Percentiles rank a stretch among this genome's conserved stretches.
Evolutionary conservation across 78 protist genomes (phyloP).

Genomic region (Mastigamoeba balamuthi): DNA sequence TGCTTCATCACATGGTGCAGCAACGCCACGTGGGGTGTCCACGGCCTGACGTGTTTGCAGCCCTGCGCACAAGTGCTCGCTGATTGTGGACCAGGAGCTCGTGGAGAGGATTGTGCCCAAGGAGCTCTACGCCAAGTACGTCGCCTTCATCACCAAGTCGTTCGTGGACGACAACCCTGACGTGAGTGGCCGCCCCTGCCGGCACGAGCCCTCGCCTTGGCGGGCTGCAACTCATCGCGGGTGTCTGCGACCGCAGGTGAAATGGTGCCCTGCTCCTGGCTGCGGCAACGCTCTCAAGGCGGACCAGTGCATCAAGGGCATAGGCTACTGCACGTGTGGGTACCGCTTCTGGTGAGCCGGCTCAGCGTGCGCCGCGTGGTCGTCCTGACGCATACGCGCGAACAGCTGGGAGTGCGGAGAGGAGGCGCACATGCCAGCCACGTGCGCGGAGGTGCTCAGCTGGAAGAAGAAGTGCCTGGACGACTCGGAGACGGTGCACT

Average conservation of each 20-base stretch:
- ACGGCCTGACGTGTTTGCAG: neutral
- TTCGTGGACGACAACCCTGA: neutral
- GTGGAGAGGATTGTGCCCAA: neutral
- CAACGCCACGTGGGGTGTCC: neutral
- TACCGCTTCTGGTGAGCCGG: neutral
- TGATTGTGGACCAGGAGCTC: neutral
- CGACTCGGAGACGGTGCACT: neutral
- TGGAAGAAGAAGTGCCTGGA: slow-evolving; percentile 1
- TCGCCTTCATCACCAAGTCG: neutral
- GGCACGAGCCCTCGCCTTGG: no score
- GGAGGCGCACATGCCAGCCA: neutral
- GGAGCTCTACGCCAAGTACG: neutral
- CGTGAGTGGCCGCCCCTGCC: no score
- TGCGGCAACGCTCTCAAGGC: neutral
- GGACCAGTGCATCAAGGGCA: neutral
- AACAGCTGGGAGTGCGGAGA: neutral
- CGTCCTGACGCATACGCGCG: neutral
- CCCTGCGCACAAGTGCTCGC: neutral
- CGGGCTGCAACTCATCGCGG: neutral
- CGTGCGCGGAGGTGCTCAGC: neutral
- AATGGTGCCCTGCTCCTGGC: slow-evolving; percentile 2
- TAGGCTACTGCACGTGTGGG: neutral
- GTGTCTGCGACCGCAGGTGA: neutral
- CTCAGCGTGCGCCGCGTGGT: neutral
- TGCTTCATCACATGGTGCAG: neutral